Conservation (phyloP, 495 filamentous ascomycete genomes). For the Mytilinidion resinicola region DNA sequence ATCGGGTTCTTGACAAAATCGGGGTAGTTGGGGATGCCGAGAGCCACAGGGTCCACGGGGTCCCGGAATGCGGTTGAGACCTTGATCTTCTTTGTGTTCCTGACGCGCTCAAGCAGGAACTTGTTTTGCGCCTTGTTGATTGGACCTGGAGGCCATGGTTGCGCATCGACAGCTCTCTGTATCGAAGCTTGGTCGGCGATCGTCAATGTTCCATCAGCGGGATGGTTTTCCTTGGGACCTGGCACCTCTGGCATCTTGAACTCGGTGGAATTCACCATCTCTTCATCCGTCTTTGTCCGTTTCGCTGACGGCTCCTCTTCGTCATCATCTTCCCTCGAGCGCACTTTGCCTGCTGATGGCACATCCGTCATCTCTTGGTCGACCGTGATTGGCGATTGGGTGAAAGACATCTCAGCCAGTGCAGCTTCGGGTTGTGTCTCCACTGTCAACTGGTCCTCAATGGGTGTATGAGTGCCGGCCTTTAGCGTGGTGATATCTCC, state of each 20-base stretch:
- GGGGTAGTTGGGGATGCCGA: constrained; percentile 67
- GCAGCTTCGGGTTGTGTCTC: constrained; percentile 3
- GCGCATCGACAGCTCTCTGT: constrained; percentile 14
- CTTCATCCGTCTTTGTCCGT: constrained; percentile 27
- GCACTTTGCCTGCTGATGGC: constrained; percentile 18
- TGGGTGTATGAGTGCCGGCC: constrained; percentile 8
- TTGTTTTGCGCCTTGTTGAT: constrained; percentile 55
- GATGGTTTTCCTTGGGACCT: constrained; percentile 10
- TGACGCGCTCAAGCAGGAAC: constrained; percentile 49
- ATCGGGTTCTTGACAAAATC: constrained; percentile 68
- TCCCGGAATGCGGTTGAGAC: constrained; percentile 63
- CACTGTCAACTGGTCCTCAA: constrained; percentile 14
- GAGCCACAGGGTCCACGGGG: constrained; percentile 62
- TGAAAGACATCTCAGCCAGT: neutral
- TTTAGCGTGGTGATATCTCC: neutral
- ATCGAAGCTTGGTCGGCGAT: constrained; percentile 13
- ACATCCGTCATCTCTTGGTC: constrained; percentile 28
- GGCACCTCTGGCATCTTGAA: constrained; percentile 32
- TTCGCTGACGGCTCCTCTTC: constrained; percentile 22
- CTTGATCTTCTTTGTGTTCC: constrained; percentile 74
- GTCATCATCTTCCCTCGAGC: constrained; percentile 16
- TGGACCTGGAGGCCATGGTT: constrained; percentile 24
- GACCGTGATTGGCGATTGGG: constrained; percentile 10
- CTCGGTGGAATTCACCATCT: constrained; percentile 4
- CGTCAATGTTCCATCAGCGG: neutral